Evolutionary conservation across 1,139 yeast species (phyloP).

Genomic region (Yueomyces sp.): DNA sequence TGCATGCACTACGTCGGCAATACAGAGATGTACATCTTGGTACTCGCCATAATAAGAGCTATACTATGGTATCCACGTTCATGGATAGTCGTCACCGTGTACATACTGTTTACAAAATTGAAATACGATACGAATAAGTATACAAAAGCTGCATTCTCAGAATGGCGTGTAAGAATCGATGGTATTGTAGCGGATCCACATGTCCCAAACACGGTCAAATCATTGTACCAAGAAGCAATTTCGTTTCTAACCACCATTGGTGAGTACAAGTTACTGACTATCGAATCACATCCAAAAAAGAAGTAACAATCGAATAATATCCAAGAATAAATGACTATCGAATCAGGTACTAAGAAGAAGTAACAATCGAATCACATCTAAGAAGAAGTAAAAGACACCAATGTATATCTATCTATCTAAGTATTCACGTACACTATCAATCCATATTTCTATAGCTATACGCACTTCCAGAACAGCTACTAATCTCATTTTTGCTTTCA

Average conservation of each 20-base stretch:
- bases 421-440: neutral
- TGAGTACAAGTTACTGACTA: neutral
- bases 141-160: slow-evolving; percentile 59
- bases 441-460: neutral
- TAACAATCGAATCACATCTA: neutral
- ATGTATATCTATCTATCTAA: neutral
- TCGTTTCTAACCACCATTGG: slow-evolving; percentile 6
- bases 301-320: neutral
- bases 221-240: slow-evolving; percentile 51
- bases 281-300: neutral
- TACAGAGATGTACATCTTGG: slow-evolving; percentile 47
- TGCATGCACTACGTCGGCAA: slow-evolving; percentile 63
- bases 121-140: slow-evolving; percentile 68
- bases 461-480: neutral
- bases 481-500: neutral
- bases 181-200: slow-evolving; percentile 43
- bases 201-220: slow-evolving; percentile 46
- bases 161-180: slow-evolving; percentile 63
- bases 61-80: slow-evolving; percentile 55
- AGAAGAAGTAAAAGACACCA: too few relatives aligned
- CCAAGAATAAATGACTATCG: neutral
- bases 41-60: slow-evolving; percentile 38
- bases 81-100: slow-evolving; percentile 45
- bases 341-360: neutral
- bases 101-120: slow-evolving; percentile 57